Conservation (phyloP, 1,284 basidiomycete genomes). For the Porogramme epimiltina region DNA sequence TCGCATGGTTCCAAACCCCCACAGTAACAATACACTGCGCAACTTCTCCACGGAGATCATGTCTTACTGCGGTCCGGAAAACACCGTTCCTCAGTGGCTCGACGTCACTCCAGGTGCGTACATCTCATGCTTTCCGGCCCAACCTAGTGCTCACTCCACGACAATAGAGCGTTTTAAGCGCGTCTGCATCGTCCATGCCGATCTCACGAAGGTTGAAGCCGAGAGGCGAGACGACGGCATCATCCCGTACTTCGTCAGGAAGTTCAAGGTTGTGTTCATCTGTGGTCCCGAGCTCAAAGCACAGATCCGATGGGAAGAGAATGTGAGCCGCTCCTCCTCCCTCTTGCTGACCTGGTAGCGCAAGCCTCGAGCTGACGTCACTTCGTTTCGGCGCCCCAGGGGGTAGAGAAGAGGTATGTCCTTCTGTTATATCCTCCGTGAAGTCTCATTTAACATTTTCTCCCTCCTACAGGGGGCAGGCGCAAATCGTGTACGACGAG, state of each 20-base stretch:
- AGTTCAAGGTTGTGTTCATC: constrained; percentile 47
- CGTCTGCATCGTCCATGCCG: constrained; percentile 43
- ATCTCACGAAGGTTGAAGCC: constrained; percentile 34
- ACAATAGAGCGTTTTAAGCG: constrained; percentile 41
- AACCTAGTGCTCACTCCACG: no score
- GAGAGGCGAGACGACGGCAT: constrained; percentile 7
- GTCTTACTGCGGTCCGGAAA: constrained; percentile 41
- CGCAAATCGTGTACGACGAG: constrained; percentile 19
- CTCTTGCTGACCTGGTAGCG: neutral
- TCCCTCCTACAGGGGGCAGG: constrained; percentile 13
- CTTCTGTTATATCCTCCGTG: no score
- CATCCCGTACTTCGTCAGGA: constrained; percentile 35
- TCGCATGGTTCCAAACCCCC: constrained; percentile 31
- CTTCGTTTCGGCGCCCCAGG: neutral
- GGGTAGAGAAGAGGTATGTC: neutral
- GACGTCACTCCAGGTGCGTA: constrained; percentile 42
- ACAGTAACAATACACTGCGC: constrained; percentile 16
- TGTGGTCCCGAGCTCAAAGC: constrained; percentile 47
- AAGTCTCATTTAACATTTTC: no score
- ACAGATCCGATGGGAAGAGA: constrained; percentile 44
- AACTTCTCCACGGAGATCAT: constrained; percentile 36
- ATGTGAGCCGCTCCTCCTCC: constrained; percentile 22
- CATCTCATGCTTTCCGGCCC: no score
- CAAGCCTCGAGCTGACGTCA: neutral
- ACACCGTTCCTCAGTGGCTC: constrained; percentile 42